A percentile compares a stretch with the other conserved stretches of the same genome.
These are phyloP conservation scores for Helotiales sp. DNA, from an alignment of 2,329 filamentous ascomycete genomes.

Conservation along the genomic window DNA sequence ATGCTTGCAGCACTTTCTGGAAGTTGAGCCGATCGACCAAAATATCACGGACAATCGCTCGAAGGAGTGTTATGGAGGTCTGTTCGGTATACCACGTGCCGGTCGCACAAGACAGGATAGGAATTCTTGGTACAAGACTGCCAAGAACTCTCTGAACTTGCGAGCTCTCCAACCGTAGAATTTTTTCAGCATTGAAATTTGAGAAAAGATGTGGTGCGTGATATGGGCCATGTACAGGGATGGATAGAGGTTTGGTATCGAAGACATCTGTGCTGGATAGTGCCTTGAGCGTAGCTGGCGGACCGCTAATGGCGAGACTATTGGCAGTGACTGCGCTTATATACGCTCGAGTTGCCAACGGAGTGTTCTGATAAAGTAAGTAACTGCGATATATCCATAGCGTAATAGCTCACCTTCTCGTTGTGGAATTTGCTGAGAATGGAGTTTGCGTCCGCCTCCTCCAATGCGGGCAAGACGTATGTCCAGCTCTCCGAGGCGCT, in stretches of 20 bases:
- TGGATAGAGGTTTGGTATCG: conserved; percentile 44
- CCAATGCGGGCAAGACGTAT: conserved; percentile 59
- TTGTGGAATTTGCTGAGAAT: conserved; percentile 59
- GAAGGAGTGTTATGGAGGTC: conserved; percentile 16
- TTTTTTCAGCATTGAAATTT: conserved; percentile 43
- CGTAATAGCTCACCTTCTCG: conserved; percentile 43
- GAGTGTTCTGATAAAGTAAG: conserved; percentile 31
- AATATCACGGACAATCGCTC: conserved; percentile 44
- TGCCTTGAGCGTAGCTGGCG: conserved; percentile 48
- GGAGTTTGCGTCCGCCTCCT: conserved; percentile 50
- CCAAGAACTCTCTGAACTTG: conserved; percentile 41
- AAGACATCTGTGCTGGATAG: conserved; percentile 44
- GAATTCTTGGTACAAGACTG: conserved; percentile 45
- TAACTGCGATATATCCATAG: conserved; percentile 6
- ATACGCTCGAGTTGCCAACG: conserved; percentile 49
- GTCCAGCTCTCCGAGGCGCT: conserved; percentile 64
- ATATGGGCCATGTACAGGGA: conserved; percentile 57
- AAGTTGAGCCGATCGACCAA: conserved; percentile 51
- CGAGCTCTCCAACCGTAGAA: conserved; percentile 46
- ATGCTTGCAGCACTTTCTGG: conserved; percentile 48
- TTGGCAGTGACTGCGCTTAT: conserved; percentile 52
- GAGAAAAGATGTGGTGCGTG: conserved; percentile 56
- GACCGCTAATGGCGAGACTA: conserved; percentile 55
- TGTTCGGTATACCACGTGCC: conserved; percentile 20
- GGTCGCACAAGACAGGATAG: conserved; percentile 50